Evolutionary conservation across 495 filamentous ascomycete species (phyloP).

Genomic region (Tuber microsphaerosporum): DNA sequence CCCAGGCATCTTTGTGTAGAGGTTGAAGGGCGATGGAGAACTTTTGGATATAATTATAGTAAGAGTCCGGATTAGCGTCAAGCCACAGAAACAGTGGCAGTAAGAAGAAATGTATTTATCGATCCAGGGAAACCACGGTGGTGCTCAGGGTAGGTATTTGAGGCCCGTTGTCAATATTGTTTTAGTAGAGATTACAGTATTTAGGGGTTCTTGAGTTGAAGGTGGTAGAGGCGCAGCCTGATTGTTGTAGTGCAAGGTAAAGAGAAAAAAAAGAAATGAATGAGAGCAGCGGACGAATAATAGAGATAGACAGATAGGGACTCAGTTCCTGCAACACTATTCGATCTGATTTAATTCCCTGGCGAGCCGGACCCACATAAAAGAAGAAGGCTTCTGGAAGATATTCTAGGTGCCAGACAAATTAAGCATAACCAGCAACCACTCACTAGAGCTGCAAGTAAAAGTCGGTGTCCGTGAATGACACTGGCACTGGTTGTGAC

Average conservation of each 20-base stretch:
- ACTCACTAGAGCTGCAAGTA: slow-evolving; percentile 30
- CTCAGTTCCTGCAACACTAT: background rate
- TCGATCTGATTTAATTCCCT: background rate
- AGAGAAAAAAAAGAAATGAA: background rate
- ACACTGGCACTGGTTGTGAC: slow-evolving; percentile 15
- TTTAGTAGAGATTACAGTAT: slow-evolving; percentile 28
- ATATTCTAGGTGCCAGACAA: slow-evolving; percentile 17
- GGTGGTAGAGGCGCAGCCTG: slow-evolving; percentile 36
- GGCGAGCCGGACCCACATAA: background rate
- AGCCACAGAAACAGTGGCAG: slow-evolving; percentile 27
- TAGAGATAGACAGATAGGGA: background rate
- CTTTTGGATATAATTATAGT: slow-evolving; percentile 35
- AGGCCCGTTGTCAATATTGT: slow-evolving; percentile 21
- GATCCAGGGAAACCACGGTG: slow-evolving; percentile 24
- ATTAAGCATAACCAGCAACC: slow-evolving; percentile 38
- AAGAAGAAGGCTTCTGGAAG: slow-evolving; percentile 5
- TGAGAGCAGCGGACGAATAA: background rate
- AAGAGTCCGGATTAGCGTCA: slow-evolving; percentile 13
- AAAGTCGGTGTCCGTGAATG: slow-evolving; percentile 31
- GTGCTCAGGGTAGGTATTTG: slow-evolving; percentile 34
- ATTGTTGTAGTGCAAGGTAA: background rate
- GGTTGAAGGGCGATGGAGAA: slow-evolving; percentile 13
- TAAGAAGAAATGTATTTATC: slow-evolving; percentile 28
- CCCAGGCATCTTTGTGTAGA: slow-evolving; percentile 30
- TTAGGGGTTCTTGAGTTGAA: slow-evolving; percentile 10